Conservation (phyloP, 768 basidiomycete species). For the Tulasnella sp. region DNA sequence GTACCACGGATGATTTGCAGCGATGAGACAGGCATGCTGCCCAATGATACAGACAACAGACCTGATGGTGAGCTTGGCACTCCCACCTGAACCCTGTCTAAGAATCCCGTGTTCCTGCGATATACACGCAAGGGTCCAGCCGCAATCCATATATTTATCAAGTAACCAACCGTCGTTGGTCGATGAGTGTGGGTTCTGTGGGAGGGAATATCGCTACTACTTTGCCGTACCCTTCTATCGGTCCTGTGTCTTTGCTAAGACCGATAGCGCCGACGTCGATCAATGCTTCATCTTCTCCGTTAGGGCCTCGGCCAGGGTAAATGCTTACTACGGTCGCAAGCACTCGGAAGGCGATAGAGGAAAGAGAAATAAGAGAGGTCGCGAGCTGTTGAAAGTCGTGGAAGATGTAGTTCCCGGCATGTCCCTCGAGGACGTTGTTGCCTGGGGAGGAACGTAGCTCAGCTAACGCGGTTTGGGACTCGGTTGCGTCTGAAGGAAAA, state of each 20-base stretch:
- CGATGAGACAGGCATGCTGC: constrained; percentile 84
- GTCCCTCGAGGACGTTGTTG: constrained; percentile 66
- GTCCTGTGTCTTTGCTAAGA: constrained; percentile 86
- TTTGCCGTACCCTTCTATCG: constrained; percentile 70
- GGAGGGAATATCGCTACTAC: constrained; percentile 48
- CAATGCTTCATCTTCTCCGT: too few relatives aligned
- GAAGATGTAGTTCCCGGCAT: constrained; percentile 83
- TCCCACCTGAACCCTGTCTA: constrained; percentile 15
- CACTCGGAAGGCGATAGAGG: constrained; percentile 65
- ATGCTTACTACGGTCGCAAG: constrained; percentile 76
- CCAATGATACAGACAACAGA: constrained; percentile 72
- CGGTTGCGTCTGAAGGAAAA: constrained; percentile 47
- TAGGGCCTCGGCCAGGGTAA: too few relatives aligned
- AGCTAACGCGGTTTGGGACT: constrained; percentile 49
- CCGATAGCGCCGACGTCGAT: constrained; percentile 84
- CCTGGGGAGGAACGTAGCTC: constrained; percentile 55
- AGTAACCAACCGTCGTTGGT: not conserved
- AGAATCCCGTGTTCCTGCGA: constrained; percentile 74
- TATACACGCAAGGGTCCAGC: constrained; percentile 45
- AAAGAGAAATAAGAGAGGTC: constrained; percentile 63
- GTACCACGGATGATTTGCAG: constrained; percentile 81
- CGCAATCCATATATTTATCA: constrained; percentile 17
- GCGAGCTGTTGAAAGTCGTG: constrained; percentile 83
- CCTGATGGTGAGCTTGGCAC: constrained; percentile 55
- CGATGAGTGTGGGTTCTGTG: not conserved